Conservation (phyloP, 1,284 basidiomycete genomes). For the Ustilago tritici region DNA sequence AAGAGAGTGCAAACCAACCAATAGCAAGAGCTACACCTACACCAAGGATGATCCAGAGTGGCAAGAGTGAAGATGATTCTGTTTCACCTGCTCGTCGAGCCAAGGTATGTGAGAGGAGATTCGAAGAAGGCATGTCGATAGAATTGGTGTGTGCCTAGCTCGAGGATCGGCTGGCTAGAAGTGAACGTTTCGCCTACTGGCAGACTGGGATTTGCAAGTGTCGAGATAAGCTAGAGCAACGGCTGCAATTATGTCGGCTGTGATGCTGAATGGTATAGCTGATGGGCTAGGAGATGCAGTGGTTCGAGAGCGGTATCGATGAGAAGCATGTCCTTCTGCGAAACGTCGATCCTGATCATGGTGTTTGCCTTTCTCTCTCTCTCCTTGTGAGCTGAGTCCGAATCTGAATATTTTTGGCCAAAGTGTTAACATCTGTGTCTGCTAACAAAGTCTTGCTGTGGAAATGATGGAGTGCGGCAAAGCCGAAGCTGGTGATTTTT, state of each 20-base stretch:
- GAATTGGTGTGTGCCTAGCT: not conserved
- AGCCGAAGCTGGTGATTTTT: conserved; percentile 22
- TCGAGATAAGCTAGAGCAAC: not conserved
- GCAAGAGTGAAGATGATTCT: conserved; percentile 40
- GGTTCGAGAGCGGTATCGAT: not conserved
- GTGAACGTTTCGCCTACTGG: not conserved
- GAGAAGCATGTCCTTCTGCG: conserved; percentile 2
- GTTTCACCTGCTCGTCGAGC: conserved; percentile 17
- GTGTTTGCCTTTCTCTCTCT: not conserved
- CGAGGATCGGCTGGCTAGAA: not conserved
- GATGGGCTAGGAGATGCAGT: not conserved
- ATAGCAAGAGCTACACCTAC: conserved; percentile 41
- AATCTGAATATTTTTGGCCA: not conserved
- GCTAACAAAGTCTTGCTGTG: not conserved
- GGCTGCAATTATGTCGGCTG: not conserved
- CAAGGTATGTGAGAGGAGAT: not conserved
- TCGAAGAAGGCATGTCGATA: not conserved
- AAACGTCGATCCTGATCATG: conserved; percentile 1
- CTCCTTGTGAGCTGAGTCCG: conserved; percentile 4
- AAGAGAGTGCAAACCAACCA: conserved; percentile 54
- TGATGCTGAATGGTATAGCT: not conserved
- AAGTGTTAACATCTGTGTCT: not conserved
- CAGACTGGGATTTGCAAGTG: not conserved
- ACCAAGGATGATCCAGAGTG: conserved; percentile 53
- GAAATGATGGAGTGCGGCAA: conserved; percentile 16